Evolutionary conservation across 345 rosid species (phyloP).

Genomic region (Salix dunnii): DNA sequence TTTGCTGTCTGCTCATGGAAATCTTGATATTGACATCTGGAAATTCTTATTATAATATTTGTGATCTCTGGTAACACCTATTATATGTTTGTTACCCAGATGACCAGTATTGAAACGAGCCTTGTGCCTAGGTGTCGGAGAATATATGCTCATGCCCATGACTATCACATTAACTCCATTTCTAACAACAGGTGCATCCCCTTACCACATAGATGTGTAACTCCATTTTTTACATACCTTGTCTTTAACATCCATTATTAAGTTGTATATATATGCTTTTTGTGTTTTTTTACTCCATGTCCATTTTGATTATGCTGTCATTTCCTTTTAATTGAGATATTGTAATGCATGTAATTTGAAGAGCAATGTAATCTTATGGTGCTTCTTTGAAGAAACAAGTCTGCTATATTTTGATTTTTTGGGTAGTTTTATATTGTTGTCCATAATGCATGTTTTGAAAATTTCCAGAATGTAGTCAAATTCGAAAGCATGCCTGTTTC

Average conservation of each 20-base stretch:
- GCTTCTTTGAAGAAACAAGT: background rate
- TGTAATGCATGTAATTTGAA: background rate
- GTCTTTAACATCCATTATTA: background rate
- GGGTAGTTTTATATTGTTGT: background rate
- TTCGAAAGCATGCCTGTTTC: background rate
- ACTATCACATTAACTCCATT: constrained; percentile 41
- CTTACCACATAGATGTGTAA: background rate
- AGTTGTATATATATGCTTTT: background rate
- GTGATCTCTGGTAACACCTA: constrained; percentile 1
- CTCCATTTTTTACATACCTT: background rate
- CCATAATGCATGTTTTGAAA: background rate
- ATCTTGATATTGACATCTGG: background rate
- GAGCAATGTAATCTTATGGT: background rate
- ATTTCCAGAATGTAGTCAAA: background rate
- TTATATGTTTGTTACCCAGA: constrained; percentile 37
- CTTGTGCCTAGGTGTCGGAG: constrained; percentile 84
- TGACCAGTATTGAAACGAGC: constrained; percentile 73
- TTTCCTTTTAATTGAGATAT: background rate
- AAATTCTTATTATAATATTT: background rate
- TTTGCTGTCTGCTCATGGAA: constrained; percentile 8
- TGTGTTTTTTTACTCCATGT: background rate
- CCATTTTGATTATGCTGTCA: background rate
- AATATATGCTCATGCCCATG: constrained; percentile 82
- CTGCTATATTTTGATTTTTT: background rate
- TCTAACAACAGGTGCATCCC: constrained; percentile 56